Conservation (phyloP, 371 early-diverging fungal species). For the Syncephalastrum racemosum region DNA sequence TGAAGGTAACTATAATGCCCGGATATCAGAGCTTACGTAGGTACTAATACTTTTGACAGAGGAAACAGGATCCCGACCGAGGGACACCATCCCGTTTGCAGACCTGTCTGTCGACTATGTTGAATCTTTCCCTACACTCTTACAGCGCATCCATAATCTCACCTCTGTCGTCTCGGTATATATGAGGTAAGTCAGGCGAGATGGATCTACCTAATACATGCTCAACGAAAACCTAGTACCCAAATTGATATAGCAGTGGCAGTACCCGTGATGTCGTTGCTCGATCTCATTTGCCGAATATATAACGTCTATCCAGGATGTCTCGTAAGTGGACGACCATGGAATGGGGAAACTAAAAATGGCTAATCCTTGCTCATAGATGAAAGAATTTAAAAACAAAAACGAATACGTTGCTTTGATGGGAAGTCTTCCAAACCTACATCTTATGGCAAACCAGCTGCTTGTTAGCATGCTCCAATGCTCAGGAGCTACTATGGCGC, state of each 20-base stretch:
- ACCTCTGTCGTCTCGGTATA: conserved; percentile 32
- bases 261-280: conserved; percentile 43
- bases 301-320: conserved; percentile 48
- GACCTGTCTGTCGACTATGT: conserved; percentile 34
- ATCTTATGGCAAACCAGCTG: conserved; percentile 37
- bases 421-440: conserved; percentile 41
- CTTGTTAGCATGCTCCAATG: conserved; percentile 40
- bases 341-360: background rate
- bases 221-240: conserved; percentile 18
- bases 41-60: conserved; percentile 19
- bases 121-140: conserved; percentile 38
- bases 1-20: conserved; percentile 47
- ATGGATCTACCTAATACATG: background rate
- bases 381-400: conserved; percentile 24
- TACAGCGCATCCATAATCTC: conserved; percentile 34
- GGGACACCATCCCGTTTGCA: conserved; percentile 28
- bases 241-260: conserved; percentile 30
- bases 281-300: conserved; percentile 46
- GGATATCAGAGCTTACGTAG: background rate
- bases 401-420: conserved; percentile 31
- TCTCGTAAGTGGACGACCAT: conserved; percentile 27
- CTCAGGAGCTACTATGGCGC: conserved; percentile 39
- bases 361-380: conserved; percentile 7
- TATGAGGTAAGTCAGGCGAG: conserved; percentile 32
- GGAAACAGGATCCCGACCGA: conserved; percentile 14